Percentiles rank a stretch among this genome's conserved stretches.
Evolutionary conservation across 2,329 filamentous ascomycete species (phyloP).

Genomic region (Aspergillus jensenii): DNA sequence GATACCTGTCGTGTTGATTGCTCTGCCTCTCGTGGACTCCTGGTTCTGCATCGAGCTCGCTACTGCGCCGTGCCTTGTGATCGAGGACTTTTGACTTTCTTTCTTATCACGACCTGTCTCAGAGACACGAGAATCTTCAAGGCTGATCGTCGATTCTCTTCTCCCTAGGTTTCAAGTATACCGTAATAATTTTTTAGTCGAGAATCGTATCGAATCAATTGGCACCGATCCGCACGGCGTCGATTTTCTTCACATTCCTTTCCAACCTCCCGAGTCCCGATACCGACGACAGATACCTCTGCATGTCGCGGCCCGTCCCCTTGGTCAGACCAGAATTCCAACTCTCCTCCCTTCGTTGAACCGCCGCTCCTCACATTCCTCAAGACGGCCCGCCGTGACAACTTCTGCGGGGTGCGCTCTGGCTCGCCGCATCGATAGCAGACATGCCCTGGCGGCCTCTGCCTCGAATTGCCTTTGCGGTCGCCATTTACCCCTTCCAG

Average conservation of each 20-base stretch:
- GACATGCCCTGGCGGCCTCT: slow-evolving; percentile 95
- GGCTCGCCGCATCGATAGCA: slow-evolving; percentile 22
- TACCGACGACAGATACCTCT: slow-evolving; percentile 15
- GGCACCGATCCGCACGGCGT: slow-evolving; percentile 3
- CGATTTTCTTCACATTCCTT: slow-evolving; percentile 25
- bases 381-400: slow-evolving; percentile 23
- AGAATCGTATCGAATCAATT: neutral
- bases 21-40: neutral
- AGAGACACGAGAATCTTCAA: neutral
- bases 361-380: slow-evolving; percentile 21
- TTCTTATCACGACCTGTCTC: neutral
- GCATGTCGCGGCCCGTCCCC: slow-evolving; percentile 28
- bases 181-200: neutral
- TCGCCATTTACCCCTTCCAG: slow-evolving; percentile 91
- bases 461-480: slow-evolving; percentile 94
- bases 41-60: neutral
- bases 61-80: neutral
- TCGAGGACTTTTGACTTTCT: neutral
- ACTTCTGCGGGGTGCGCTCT: slow-evolving; percentile 22
- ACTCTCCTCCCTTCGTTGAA: slow-evolving; percentile 16
- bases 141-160: neutral
- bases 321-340: slow-evolving; percentile 27
- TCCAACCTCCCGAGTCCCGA: slow-evolving; percentile 11
- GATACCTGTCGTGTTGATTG: neutral
- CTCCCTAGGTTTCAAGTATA: slow-evolving; percentile 9